A percentile compares a stretch with the other conserved stretches of the same genome.
Conservation (phyloP, 495 filamentous ascomycete genomes). For the Annulohypoxylon bovei region DNA sequence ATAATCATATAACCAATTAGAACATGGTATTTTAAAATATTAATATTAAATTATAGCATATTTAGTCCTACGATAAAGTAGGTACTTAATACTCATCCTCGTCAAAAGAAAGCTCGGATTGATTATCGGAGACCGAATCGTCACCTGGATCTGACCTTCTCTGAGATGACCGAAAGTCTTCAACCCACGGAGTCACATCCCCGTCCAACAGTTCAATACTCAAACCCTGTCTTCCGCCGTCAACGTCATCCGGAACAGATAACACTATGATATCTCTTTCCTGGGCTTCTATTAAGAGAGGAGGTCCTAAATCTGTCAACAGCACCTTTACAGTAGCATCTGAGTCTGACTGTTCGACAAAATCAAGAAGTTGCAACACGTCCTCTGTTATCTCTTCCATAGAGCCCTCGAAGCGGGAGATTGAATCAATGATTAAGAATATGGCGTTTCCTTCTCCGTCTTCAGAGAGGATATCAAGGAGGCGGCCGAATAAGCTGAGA, state of each 20-base stretch:
- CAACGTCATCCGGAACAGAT: not conserved
- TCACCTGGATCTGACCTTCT: not conserved
- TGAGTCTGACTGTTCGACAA: not conserved
- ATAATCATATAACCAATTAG: too few relatives aligned
- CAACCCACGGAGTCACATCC: not conserved
- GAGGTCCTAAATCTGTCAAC: not conserved
- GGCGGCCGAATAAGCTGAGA: not conserved
- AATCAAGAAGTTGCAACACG: not conserved
- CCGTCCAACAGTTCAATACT: not conserved
- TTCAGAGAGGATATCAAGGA: not conserved
- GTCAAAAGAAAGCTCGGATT: not conserved
- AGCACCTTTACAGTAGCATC: not conserved
- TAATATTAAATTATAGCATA: not conserved
- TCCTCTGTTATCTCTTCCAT: not conserved
- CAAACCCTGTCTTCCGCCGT: not conserved
- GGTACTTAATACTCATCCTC: not conserved
- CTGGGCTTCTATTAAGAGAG: constrained; percentile 3
- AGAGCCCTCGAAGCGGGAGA: not conserved
- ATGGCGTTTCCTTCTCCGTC: not conserved
- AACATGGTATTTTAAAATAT: too few relatives aligned
- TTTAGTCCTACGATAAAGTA: not conserved
- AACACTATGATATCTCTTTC: not conserved
- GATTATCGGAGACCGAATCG: not conserved
- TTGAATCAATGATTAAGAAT: not conserved
- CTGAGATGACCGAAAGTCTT: not conserved